Evolutionary conservation across 2,329 filamentous ascomycete species (phyloP).

Genomic region (Phialocephala sp.): DNA sequence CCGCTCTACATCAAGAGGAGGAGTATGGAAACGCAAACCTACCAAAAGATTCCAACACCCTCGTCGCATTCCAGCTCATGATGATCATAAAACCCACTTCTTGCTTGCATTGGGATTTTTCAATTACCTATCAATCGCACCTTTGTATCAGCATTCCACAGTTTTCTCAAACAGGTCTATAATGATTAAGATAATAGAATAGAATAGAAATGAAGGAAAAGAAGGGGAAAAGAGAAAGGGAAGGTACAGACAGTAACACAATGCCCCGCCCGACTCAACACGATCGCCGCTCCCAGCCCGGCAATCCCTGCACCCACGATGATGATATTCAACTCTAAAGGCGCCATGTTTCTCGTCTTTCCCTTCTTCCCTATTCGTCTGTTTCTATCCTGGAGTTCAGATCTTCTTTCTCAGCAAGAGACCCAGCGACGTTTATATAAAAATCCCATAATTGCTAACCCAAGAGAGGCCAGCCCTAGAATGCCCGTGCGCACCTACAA

Average conservation of each 20-base stretch:
- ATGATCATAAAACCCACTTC: slow-evolving; percentile 13
- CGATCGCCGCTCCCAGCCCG: neutral
- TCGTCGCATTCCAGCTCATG: slow-evolving; percentile 7
- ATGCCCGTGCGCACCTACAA: too few relatives aligned
- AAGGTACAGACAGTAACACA: slow-evolving; percentile 10
- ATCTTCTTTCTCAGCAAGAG: neutral
- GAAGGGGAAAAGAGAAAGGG: too few relatives aligned
- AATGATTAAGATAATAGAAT: too few relatives aligned
- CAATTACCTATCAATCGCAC: neutral
- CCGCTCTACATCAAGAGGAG: too few relatives aligned
- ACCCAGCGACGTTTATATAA: neutral
- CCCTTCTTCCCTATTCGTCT: neutral
- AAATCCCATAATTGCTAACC: too few relatives aligned
- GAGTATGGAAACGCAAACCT: neutral
- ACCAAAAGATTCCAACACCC: slow-evolving; percentile 12
- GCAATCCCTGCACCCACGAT: slow-evolving; percentile 13
- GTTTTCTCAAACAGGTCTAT: too few relatives aligned
- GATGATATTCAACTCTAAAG: slow-evolving; percentile 3
- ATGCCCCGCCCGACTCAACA: slow-evolving; percentile 8
- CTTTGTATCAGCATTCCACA: too few relatives aligned
- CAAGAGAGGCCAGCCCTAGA: too few relatives aligned
- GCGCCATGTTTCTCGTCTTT: neutral
- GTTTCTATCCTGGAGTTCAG: neutral
- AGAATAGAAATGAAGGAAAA: too few relatives aligned
- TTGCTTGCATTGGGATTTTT: slow-evolving; percentile 6